A percentile compares a stretch with the other conserved stretches of the same genome.
These are phyloP conservation scores for Sporisorium exsertum DNA, from an alignment of 1,284 basidiomycete species.

Conservation along the genomic window DNA sequence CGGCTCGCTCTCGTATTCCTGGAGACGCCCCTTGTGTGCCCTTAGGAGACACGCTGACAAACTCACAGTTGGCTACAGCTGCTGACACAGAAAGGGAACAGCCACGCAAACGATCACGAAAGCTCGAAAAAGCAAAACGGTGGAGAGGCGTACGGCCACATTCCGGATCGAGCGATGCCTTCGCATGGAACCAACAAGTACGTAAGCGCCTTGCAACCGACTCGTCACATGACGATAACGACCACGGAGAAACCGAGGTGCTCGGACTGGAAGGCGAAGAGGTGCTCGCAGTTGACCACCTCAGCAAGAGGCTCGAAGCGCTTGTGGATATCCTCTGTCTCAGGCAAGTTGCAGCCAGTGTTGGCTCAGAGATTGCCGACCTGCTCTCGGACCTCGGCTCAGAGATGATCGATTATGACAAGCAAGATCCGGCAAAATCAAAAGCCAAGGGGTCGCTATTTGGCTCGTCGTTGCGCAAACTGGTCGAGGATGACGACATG, in stretches of 20 bases:
- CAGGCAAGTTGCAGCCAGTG: constrained; percentile 33
- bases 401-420: constrained; percentile 9
- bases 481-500: constrained; percentile 51
- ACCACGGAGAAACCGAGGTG: constrained; percentile 24
- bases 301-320: constrained; percentile 45
- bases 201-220: constrained; percentile 23
- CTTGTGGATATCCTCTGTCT: constrained; percentile 51
- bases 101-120: constrained; percentile 32
- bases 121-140: constrained; percentile 44
- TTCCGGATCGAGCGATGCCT: constrained; percentile 26
- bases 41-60: background rate
- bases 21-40: background rate
- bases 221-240: constrained; percentile 25
- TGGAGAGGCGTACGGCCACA: constrained; percentile 36
- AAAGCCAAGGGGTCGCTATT: constrained; percentile 16
- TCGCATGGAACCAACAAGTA: constrained; percentile 41
- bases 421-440: background rate
- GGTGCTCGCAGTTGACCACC: constrained; percentile 37
- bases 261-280: constrained; percentile 30
- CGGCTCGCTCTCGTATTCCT: constrained; percentile 18
- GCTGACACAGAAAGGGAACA: constrained; percentile 8
- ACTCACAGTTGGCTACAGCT: background rate
- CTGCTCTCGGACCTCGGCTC: constrained; percentile 16
- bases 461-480: constrained; percentile 44
- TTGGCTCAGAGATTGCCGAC: constrained; percentile 31